These are phyloP conservation scores for Proliferodiscus dingleyae DNA, from an alignment of 2,329 filamentous ascomycete species.

Conservation along the genomic window DNA sequence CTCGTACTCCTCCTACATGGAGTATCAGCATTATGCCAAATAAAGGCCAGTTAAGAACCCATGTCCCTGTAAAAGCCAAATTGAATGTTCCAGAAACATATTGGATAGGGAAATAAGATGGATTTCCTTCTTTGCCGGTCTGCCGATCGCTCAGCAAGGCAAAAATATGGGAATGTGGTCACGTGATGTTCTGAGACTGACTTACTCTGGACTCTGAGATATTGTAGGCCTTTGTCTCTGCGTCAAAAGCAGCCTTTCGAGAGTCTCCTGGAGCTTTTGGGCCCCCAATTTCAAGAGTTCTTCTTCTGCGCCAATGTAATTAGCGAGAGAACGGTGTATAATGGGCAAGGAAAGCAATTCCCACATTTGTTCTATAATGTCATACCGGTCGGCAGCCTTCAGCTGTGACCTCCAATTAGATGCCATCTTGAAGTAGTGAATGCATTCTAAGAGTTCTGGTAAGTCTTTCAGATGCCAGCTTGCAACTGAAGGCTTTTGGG, in stretches of 20 bases:
- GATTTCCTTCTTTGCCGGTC: no score
- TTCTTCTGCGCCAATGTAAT: slow-evolving; percentile 18
- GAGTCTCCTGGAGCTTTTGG: slow-evolving; percentile 43
- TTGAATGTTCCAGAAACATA: no score
- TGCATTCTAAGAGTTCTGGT: slow-evolving; percentile 10
- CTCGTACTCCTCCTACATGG: slow-evolving; percentile 56
- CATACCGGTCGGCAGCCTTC: slow-evolving; percentile 48
- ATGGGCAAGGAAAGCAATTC: slow-evolving; percentile 22
- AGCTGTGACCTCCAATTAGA: slow-evolving; percentile 28
- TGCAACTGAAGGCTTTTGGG: not conserved
- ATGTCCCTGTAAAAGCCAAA: no score
- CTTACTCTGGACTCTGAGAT: slow-evolving; percentile 53
- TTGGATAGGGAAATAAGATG: no score
- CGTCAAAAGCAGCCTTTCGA: slow-evolving; percentile 50
- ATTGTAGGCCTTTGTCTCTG: slow-evolving; percentile 62
- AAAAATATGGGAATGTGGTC: no score
- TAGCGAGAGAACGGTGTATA: not conserved
- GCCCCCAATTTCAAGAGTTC: slow-evolving; percentile 33
- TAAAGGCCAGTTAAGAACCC: no score
- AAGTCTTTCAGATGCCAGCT: not conserved
- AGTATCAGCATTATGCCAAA: no score
- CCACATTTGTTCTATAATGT: slow-evolving; percentile 59
- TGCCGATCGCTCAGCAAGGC: no score
- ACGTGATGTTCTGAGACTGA: slow-evolving; percentile 1
- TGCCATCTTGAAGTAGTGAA: slow-evolving; percentile 18